Conservation (phyloP, 306 rosid genomes). For the Comarum palustre region DNA sequence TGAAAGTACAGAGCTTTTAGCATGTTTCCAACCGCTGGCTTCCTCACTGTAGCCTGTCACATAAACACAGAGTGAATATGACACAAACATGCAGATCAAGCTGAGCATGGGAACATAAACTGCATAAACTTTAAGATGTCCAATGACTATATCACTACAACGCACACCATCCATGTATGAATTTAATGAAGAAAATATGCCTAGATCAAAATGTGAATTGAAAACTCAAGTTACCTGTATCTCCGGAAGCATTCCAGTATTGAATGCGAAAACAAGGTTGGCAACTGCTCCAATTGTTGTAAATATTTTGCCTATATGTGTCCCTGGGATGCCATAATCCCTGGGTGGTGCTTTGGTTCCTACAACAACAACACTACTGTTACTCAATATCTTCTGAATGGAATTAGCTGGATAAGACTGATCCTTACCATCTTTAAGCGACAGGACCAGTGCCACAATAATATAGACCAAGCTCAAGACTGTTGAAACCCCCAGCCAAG, state of each 20-base stretch:
- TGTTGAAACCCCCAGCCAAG: conserved; percentile 90
- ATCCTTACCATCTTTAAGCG: conserved; percentile 72
- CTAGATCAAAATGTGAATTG: not conserved
- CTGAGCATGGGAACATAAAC: not conserved
- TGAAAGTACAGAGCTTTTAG: conserved; percentile 80
- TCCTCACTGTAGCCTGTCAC: conserved; percentile 80
- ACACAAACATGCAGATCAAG: not conserved
- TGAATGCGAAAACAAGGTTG: conserved; percentile 84
- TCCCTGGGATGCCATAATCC: conserved; percentile 72
- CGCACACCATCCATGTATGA: not conserved
- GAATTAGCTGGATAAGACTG: not conserved
- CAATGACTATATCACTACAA: not conserved
- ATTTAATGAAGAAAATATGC: not conserved
- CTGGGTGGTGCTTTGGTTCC: conserved; percentile 71
- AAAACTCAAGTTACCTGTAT: conserved; percentile 62
- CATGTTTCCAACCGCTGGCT: conserved; percentile 93
- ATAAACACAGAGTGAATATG: conserved; percentile 8
- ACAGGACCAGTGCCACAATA: conserved; percentile 49
- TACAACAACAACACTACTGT: conserved; percentile 24
- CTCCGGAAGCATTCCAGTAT: conserved; percentile 99
- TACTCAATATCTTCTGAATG: not conserved
- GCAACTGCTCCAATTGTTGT: conserved; percentile 86
- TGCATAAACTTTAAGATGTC: not conserved
- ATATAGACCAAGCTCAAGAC: conserved; percentile 68
- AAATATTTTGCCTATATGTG: conserved; percentile 60